Base-by-base conservation (phyloP, 2,329 filamentous ascomycete genomes). In the Fusarium luffae region DNA sequence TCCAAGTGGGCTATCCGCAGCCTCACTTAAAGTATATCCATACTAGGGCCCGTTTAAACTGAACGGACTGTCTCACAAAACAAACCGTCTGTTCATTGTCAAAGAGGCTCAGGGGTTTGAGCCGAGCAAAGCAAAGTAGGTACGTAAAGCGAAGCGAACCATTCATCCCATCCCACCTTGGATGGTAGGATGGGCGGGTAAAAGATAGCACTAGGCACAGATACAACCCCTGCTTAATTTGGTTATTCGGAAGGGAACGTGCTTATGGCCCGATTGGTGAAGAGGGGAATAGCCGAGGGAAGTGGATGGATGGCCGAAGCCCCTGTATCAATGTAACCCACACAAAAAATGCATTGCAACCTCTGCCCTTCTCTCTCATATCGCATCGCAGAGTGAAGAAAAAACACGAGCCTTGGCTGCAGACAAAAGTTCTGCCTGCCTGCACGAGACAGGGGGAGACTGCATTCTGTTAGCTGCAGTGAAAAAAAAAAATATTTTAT, bases 401-500 rank as follows among this genome's bases (percentile, higher is more conserved):
- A 41, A 48, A 67, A 67, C 63, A 66, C 62, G 63, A 66, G 63
- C 18, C 41, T 51, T 51, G 49, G 49, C 49, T 34, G 56, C 63
- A 67, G 54, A 37, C 63, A 67, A 67, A 67, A 57, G 66, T 62
- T 54, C 66, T 69, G 23, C 47, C 21, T 54, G 18, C 23, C 42
- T 56, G 52, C 52, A 49, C n/a, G 14, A 40, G 30, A 16, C 43
- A 48, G 54, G 42, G 52, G 19, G 28, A 21, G 30, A 40, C 51
- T 50, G 19, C 12, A 50, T 28, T 55, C 30, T 11, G n/a, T 19
- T 66, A 32, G 49, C 32, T 49, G 63, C 65, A 63, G 40, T 27
- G 5, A 34, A 37, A 6, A 6, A 37, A 6, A 6, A 51, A 41
- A 13, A 9, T 18, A 11, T 41, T 51, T 58, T 54, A 50, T 68